phyloP scores from a whole-genome alignment of 2,329 filamentous ascomycete species.

The Xylaria sp. region DNA sequence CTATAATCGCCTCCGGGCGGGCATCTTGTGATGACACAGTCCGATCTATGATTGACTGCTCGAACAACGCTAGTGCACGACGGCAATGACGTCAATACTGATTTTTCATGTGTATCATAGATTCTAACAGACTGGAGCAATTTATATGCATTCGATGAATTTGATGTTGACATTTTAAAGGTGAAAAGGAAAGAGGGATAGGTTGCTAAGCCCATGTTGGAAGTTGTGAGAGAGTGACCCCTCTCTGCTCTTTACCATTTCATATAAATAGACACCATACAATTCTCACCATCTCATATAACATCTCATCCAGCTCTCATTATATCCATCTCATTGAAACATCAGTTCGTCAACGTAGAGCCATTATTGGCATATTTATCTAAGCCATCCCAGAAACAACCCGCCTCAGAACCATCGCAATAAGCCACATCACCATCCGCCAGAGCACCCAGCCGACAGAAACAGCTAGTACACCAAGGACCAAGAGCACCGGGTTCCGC shows the following conservation, averaged over 20 bases:
- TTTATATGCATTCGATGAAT: neutral
- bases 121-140: neutral
- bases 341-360: neutral
- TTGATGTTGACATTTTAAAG: neutral
- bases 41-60: conserved; percentile 18
- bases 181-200: neutral
- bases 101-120: neutral
- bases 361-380: neutral
- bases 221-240: neutral
- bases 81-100: conserved; percentile 29
- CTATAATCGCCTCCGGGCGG: neutral
- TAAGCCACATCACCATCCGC: conserved; percentile 18
- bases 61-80: conserved; percentile 14
- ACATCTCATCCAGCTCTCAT: neutral
- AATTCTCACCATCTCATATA: neutral
- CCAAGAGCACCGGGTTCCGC: conserved; percentile 63
- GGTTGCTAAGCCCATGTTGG: neutral
- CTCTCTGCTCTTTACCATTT: neutral
- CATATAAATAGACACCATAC: neutral
- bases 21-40: conserved; percentile 1
- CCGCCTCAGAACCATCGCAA: neutral
- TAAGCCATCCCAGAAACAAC: neutral
- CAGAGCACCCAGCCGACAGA: conserved; percentile 15
- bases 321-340: neutral
- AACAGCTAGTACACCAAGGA: conserved; percentile 55